phyloP scores from a whole-genome alignment of 2,329 filamentous ascomycete species.

The Pseudogymnoascus verrucosus region DNA sequence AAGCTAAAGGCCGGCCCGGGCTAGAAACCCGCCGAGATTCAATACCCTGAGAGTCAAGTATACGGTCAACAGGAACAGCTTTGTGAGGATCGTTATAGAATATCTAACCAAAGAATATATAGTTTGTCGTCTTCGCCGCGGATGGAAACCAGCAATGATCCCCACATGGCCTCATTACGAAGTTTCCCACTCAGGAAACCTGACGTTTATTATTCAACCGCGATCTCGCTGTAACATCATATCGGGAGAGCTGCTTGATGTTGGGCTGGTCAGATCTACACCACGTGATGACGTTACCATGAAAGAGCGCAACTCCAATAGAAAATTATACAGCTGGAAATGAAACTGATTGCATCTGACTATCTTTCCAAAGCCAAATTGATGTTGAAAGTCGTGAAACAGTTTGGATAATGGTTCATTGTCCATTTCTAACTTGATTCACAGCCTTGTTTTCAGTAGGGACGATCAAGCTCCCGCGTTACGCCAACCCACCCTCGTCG shows the following conservation, averaged over 20 bases:
- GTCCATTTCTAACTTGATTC: background rate
- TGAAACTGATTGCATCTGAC: background rate
- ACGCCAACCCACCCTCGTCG: background rate
- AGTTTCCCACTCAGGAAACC: background rate
- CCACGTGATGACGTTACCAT: conserved; percentile 9
- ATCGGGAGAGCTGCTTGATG: background rate
- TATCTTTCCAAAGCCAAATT: background rate
- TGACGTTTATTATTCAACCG: background rate
- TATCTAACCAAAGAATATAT: background rate
- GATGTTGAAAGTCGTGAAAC: conserved; percentile 1
- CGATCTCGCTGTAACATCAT: conserved; percentile 2
- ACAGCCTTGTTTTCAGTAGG: background rate
- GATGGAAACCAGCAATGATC: background rate
- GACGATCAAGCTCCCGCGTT: conserved; percentile 1
- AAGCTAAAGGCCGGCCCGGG: background rate
- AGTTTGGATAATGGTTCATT: background rate
- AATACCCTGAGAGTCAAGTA: background rate
- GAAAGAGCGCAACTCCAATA: background rate
- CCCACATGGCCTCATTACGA: background rate
- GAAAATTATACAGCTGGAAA: background rate
- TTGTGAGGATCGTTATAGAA: background rate
- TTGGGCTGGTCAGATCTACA: conserved; percentile 2
- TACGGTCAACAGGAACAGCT: background rate
- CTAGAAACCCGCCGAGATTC: background rate
- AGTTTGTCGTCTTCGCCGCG: background rate